Conservation (phyloP, 2,329 filamentous ascomycete species). For the Thermothelomyces thermophilus region DNA sequence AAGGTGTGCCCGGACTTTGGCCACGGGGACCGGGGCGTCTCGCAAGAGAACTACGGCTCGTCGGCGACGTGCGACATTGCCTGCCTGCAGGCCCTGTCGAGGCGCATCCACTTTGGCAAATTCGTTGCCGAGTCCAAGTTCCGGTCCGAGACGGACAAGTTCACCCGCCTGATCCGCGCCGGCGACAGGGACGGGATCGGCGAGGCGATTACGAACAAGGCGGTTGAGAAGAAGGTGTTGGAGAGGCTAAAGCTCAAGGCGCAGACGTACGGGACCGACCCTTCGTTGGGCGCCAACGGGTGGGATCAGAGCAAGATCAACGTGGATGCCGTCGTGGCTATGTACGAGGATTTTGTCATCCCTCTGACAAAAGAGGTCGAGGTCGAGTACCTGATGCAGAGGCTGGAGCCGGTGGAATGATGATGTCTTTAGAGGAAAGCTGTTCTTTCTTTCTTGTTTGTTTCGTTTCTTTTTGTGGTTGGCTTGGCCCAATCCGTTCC, state of each 20-base stretch:
- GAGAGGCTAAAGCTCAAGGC: slow-evolving; percentile 83
- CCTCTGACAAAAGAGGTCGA: slow-evolving; percentile 97
- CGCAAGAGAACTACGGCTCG: slow-evolving; percentile 91
- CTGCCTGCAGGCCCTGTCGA: slow-evolving; percentile 81
- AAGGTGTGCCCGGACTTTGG: slow-evolving; percentile 70
- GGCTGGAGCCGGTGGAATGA: slow-evolving; percentile 48
- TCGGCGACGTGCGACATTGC: slow-evolving; percentile 85
- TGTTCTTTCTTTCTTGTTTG: slow-evolving; percentile 1
- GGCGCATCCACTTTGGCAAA: slow-evolving; percentile 95
- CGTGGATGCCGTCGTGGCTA: slow-evolving; percentile 79
- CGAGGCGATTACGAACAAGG: slow-evolving; percentile 80
- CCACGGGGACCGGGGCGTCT: slow-evolving; percentile 73
- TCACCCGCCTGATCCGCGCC: slow-evolving; percentile 74
- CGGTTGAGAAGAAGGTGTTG: slow-evolving; percentile 86
- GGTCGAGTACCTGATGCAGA: slow-evolving; percentile 96
- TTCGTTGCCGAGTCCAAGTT: slow-evolving; percentile 98
- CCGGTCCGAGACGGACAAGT: slow-evolving; percentile 70
- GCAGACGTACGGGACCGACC: slow-evolving; percentile 87
- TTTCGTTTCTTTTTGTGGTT: not conserved
- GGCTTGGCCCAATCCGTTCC: not conserved
- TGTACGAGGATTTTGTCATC: slow-evolving; percentile 92
- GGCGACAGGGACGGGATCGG: slow-evolving; percentile 76
- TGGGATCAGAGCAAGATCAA: slow-evolving; percentile 73
- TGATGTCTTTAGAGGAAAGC: slow-evolving; percentile 7
- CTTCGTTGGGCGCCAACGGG: slow-evolving; percentile 52